Evolutionary conservation across 306 rosid genomes (phyloP).

Genomic region (Fagus crenata): DNA sequence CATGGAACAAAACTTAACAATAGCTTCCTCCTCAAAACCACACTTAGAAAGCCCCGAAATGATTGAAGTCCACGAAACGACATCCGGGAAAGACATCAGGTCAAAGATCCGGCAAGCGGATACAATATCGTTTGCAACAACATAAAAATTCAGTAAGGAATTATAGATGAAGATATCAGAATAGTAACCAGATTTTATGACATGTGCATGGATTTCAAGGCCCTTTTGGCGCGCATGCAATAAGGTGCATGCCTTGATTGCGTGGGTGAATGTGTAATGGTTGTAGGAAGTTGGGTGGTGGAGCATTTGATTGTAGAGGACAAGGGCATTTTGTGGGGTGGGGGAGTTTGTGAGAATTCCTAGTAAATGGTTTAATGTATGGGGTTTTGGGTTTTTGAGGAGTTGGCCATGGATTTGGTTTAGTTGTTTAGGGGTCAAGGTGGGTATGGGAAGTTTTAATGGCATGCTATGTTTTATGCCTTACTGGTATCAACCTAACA

Average conservation of each 20-base stretch:
- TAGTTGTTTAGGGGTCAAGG: constrained; percentile 32
- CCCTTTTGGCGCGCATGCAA: constrained; percentile 51
- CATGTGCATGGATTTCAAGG: constrained; percentile 63
- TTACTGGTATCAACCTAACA: no score
- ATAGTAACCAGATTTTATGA: constrained; percentile 58
- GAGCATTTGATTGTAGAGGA: constrained; percentile 72
- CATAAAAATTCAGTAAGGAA: constrained; percentile 62
- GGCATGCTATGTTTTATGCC: constrained; percentile 5
- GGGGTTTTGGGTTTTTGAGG: constrained; percentile 55
- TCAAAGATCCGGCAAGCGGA: constrained; percentile 55
- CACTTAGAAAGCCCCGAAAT: constrained; percentile 68
- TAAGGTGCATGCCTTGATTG: constrained; percentile 55
- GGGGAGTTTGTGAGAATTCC: constrained; percentile 42
- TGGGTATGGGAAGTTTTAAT: not conserved
- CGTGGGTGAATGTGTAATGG: constrained; percentile 72
- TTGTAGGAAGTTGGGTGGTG: constrained; percentile 52
- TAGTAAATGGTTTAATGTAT: constrained; percentile 45
- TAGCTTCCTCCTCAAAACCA: constrained; percentile 62
- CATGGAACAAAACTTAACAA: constrained; percentile 48
- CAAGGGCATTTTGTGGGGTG: constrained; percentile 48
- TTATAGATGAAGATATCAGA: constrained; percentile 64
- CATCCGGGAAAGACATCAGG: constrained; percentile 49
- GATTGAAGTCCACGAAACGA: constrained; percentile 76
- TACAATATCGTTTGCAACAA: constrained; percentile 36
- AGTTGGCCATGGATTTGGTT: constrained; percentile 47